Base-by-base conservation (phyloP, 345 rosid genomes). In the Rhodamnia argentea region DNA sequence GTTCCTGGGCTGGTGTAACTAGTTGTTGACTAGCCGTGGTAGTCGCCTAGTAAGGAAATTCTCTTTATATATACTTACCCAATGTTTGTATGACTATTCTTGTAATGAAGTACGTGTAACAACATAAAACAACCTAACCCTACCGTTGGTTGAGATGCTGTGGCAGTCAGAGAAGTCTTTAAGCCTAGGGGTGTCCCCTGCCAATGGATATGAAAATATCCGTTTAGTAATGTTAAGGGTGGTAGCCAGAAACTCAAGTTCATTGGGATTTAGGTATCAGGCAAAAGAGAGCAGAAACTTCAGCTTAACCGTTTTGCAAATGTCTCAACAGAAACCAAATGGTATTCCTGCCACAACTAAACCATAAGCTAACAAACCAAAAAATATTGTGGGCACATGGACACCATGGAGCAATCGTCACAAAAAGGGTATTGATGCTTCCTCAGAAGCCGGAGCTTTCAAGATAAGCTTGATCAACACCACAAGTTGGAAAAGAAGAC, bases 1-100 rank as follows among this genome's bases (percentile, higher is more conserved):
- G 95, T 89, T 96, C 99, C 86, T 88, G 93, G 86, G 85, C 87
- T 85, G 92, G 90, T 85, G 94, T 84, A 89, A 87, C 89, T 88
- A 90, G 96, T 86, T 90, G 92, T 53, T 91, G 92, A 55, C 88
- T 60, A 82, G 93, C 87, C 85, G 88, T 83, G 78, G 85, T 90
- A 86, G 92, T 86, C 84, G 90, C 92, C 96, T 96, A 87, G 90
- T 89, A 87, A 89, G 52, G 83, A 91, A 84, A 70, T 32, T 70
- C 47, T 37, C 26, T 70, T 37, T 32, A 32, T 70, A 70, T 37
- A 37, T 37, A 37, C 40, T 70, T 64, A 64, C 26, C 13, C 7
- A 37, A 70, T 70, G 47, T 37, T 37, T 32, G 47, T 70, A 32
- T 70, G 81, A 70, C 81, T 18, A 70, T 37, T 70, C 47, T 70